Conservation (phyloP, 148 eudicot species). For the Amaranthus cruentus region DNA sequence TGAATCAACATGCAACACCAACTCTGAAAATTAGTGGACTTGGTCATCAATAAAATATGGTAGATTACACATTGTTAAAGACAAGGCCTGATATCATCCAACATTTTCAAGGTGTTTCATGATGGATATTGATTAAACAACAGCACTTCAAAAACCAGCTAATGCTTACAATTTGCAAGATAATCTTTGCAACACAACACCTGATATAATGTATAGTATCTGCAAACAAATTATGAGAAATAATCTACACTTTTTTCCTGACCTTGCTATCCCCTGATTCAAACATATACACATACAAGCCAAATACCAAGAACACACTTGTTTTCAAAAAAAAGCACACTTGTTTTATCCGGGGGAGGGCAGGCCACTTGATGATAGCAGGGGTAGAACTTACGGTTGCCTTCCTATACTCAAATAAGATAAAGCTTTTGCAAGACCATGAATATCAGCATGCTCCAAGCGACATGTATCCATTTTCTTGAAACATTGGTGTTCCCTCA, state of each 20-base stretch:
- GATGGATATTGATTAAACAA: neutral
- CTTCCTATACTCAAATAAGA: slow-evolving; percentile 76
- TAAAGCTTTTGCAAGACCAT: slow-evolving; percentile 62
- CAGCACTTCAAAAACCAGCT: neutral
- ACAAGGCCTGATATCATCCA: neutral
- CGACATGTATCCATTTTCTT: slow-evolving; percentile 45
- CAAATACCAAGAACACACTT: neutral
- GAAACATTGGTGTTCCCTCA: slow-evolving; percentile 75
- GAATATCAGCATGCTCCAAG: slow-evolving; percentile 56
- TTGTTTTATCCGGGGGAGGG: neutral
- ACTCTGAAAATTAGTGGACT: neutral
- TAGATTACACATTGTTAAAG: neutral
- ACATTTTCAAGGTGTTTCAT: neutral
- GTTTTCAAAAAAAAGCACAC: neutral
- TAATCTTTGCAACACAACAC: neutral
- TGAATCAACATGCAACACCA: neutral
- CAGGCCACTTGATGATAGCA: neutral
- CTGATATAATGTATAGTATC: neutral
- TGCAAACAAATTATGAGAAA: too few relatives aligned
- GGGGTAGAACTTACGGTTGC: slow-evolving; percentile 64
- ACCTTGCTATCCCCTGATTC: too few relatives aligned
- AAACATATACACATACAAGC: too few relatives aligned
- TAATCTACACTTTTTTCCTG: too few relatives aligned
- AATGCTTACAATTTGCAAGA: neutral
- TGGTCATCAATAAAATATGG: neutral